Percentiles rank a stretch among this genome's conserved stretches.
These are phyloP conservation scores for Misopates orontium DNA, from an alignment of 257 asterid genomes.

Conservation along the genomic window DNA sequence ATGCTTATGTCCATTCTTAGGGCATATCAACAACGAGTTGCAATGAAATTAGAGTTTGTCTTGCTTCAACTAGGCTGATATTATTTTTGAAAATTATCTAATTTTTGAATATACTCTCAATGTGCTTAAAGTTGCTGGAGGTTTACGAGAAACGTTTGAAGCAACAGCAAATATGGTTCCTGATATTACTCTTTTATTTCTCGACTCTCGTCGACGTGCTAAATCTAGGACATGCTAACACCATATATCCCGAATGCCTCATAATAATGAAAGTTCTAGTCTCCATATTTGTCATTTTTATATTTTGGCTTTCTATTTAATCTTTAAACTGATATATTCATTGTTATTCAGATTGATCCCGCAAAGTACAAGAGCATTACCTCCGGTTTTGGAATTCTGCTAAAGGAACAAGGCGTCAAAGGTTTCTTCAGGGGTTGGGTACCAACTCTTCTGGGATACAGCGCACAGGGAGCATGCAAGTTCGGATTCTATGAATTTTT, in stretches of 20 bases:
- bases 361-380: constrained; percentile 67
- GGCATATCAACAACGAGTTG: too few relatives aligned
- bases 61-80: too few relatives aligned
- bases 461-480: constrained; percentile 85
- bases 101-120: too few relatives aligned
- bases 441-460: constrained; percentile 81
- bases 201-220: too few relatives aligned
- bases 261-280: neutral
- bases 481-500: constrained; percentile 72
- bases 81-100: too few relatives aligned
- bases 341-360: constrained; percentile 61
- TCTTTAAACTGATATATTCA: neutral
- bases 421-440: constrained; percentile 86
- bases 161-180: too few relatives aligned
- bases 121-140: too few relatives aligned
- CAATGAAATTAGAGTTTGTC: too few relatives aligned
- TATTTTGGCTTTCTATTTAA: neutral
- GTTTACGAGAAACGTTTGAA: too few relatives aligned
- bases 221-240: too few relatives aligned
- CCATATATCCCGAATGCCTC: neutral
- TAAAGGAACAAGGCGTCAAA: constrained; percentile 68
- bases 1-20: too few relatives aligned
- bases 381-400: constrained; percentile 60
- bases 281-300: neutral
- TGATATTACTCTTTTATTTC: too few relatives aligned